Percentiles rank a stretch among this genome's conserved stretches.
Conservation (phyloP, 2,329 filamentous ascomycete genomes). For the Pseudogymnoascus sp. region DNA sequence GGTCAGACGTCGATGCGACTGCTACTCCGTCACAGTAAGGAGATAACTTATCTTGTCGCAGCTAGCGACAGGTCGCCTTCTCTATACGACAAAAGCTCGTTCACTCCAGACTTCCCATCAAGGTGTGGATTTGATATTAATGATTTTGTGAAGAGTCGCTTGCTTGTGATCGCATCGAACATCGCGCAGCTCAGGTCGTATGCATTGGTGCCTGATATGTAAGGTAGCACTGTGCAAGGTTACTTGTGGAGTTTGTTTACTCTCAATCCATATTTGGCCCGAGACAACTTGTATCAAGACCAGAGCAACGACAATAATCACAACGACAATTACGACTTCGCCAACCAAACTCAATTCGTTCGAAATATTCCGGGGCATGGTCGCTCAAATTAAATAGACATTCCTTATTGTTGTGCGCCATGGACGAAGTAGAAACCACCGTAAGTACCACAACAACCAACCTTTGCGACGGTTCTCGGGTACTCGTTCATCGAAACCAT, state of each 20-base stretch:
- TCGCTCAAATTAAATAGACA: not conserved
- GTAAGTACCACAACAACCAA: slow-evolving; percentile 7
- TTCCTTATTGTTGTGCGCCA: slow-evolving; percentile 8
- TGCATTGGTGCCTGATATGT: not conserved
- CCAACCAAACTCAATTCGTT: slow-evolving; percentile 1
- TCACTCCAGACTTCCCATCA: slow-evolving; percentile 1
- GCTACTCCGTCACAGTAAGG: not conserved
- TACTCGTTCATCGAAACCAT: not conserved
- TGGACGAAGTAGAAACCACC: slow-evolving; percentile 11
- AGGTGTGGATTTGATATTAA: not conserved
- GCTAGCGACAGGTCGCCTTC: slow-evolving; percentile 9
- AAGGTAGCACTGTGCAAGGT: not conserved
- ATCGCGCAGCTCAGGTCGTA: not conserved
- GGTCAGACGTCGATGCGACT: slow-evolving; percentile 1
- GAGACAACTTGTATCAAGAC: slow-evolving; percentile 4
- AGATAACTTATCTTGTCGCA: slow-evolving; percentile 6
- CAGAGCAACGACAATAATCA: not conserved
- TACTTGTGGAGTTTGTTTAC: slow-evolving; percentile 8
- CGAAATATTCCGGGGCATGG: not conserved
- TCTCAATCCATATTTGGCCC: slow-evolving; percentile 3
- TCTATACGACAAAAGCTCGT: slow-evolving; percentile 6
- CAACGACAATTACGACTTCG: slow-evolving; percentile 2
- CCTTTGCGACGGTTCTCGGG: not conserved
- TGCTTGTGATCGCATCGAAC: not conserved
- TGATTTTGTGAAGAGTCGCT: not conserved